These are phyloP conservation scores for Candida silvatica DNA, from an alignment of 805 yeast genomes.

Conservation along the genomic window DNA sequence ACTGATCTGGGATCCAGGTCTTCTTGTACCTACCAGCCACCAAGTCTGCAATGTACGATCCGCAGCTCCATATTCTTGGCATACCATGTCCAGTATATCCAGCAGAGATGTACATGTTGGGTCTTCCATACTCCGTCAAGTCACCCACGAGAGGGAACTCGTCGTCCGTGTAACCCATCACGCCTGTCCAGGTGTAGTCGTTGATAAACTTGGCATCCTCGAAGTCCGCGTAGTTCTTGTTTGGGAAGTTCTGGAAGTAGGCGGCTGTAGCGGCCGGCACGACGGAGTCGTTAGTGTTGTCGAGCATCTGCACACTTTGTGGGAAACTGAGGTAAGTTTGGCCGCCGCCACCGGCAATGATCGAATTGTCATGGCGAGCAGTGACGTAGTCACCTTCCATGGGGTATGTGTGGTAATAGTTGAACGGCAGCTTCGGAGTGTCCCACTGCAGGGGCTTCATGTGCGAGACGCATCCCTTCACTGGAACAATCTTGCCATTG, in stretches of 20 bases:
- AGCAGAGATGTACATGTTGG: constrained; percentile 29
- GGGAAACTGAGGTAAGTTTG: constrained; percentile 10
- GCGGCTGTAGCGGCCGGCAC: constrained; percentile 16
- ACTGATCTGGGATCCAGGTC: constrained; percentile 5
- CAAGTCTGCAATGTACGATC: constrained; percentile 27
- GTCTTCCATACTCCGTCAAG: constrained; percentile 17
- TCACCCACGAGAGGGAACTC: constrained; percentile 36
- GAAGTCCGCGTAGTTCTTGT: constrained; percentile 16
- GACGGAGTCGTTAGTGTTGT: constrained; percentile 27
- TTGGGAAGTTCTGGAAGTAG: constrained; percentile 23
- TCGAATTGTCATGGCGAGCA: constrained; percentile 26
- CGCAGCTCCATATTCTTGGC: constrained; percentile 36
- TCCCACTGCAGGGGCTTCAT: constrained; percentile 11
- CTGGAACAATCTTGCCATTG: constrained; percentile 14
- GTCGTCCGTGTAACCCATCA: constrained; percentile 37
- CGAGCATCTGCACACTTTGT: constrained; percentile 10
- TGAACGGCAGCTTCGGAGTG: constrained; percentile 5
- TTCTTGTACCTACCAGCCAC: constrained; percentile 4
- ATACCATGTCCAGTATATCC: constrained; percentile 47
- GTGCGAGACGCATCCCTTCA: constrained; percentile 25
- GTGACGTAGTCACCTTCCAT: constrained; percentile 21
- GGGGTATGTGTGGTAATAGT: constrained; percentile 14
- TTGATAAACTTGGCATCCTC: constrained; percentile 17
- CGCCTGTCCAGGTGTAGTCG: constrained; percentile 35
- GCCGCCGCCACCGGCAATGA: constrained; percentile 28